Conservation (phyloP, 805 yeast species). For the Zygotorulaspora chibaensis region DNA sequence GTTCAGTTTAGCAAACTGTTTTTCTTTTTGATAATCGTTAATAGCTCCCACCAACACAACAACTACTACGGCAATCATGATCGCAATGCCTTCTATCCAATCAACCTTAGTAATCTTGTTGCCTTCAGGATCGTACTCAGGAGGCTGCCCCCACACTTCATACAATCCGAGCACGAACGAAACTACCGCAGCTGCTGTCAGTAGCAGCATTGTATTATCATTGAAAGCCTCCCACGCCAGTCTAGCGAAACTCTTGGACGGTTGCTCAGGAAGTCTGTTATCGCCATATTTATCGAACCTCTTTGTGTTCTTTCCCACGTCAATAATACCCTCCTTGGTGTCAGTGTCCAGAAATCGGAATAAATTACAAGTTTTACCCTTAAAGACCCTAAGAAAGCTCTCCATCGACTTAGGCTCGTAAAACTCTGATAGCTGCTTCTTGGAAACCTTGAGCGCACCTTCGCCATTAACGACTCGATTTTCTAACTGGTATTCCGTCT, state of each 20-base stretch:
- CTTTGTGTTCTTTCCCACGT: conserved; percentile 8
- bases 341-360: conserved; percentile 25
- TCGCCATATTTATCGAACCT: conserved; percentile 50
- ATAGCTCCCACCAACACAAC: conserved; percentile 91
- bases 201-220: conserved; percentile 82
- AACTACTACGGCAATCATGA: conserved; percentile 82
- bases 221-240: conserved; percentile 81
- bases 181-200: conserved; percentile 80
- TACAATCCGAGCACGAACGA: conserved; percentile 89
- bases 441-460: conserved; percentile 12
- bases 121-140: conserved; percentile 75
- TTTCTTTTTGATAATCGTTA: conserved; percentile 95
- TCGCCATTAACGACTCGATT: conserved; percentile 2
- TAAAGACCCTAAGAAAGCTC: conserved; percentile 23
- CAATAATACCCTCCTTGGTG: conserved; percentile 20
- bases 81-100: conserved; percentile 99
- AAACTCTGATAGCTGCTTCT: conserved; percentile 24
- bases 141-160: conserved; percentile 82
- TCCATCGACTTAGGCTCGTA: conserved; percentile 34
- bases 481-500: conserved; percentile 7
- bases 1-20: conserved; percentile 84
- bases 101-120: conserved; percentile 76
- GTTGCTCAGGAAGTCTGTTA: conserved; percentile 67
- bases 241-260: conserved; percentile 60
- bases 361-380: conserved; percentile 20